Evolutionary conservation across 2,329 filamentous ascomycete genomes (phyloP).

Genomic region (Diaporthe amygdali): DNA sequence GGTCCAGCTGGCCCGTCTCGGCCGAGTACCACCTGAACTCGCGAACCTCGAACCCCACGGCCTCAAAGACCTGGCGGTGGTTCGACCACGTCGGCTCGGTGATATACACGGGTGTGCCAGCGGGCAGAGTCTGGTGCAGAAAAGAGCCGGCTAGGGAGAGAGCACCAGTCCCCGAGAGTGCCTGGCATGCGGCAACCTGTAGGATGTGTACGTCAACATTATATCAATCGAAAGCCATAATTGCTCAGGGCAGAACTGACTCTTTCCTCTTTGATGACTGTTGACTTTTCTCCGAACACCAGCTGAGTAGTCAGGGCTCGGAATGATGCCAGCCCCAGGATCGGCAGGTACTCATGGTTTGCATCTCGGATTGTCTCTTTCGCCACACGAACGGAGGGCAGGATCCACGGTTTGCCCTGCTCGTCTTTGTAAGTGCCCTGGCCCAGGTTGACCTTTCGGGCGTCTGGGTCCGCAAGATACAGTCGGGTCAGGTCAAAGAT

Average conservation of each 20-base stretch:
- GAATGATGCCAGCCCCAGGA: constrained; percentile 39
- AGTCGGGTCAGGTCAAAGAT: constrained; percentile 23
- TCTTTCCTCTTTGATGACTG: constrained; percentile 32
- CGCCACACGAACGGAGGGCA: constrained; percentile 40
- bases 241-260: constrained; percentile 27
- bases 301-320: constrained; percentile 37
- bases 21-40: constrained; percentile 43
- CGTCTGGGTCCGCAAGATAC: constrained; percentile 36
- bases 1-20: constrained; percentile 37
- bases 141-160: constrained; percentile 40
- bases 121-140: constrained; percentile 32
- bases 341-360: constrained; percentile 44
- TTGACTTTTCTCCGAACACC: constrained; percentile 32
- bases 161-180: constrained; percentile 46
- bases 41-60: constrained; percentile 37
- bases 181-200: constrained; percentile 31
- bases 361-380: constrained; percentile 26
- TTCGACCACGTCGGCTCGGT: constrained; percentile 48
- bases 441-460: constrained; percentile 43
- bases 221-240: no score
- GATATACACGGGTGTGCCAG: constrained; percentile 38
- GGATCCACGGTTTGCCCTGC: constrained; percentile 42
- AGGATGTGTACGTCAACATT: background rate
- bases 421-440: constrained; percentile 45
- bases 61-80: constrained; percentile 41